Evolutionary conservation across 2,329 filamentous ascomycete genomes (phyloP).

Genomic region (Setomelanomma holmii): DNA sequence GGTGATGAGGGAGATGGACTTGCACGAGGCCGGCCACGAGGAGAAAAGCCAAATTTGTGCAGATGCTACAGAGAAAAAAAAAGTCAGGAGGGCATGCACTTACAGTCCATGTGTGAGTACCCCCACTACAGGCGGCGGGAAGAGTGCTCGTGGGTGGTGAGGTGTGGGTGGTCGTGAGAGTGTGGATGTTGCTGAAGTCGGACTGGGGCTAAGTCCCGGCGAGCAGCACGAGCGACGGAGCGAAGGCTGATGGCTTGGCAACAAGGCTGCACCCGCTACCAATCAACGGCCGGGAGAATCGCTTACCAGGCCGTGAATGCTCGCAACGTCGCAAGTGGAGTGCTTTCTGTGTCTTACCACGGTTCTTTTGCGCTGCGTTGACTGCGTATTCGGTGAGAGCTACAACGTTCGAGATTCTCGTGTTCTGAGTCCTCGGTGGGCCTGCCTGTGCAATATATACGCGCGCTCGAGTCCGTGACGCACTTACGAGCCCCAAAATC

Average conservation of each 20-base stretch:
- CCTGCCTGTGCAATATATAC: not conserved
- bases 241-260: conserved; percentile 9
- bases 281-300: conserved; percentile 23
- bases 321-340: conserved; percentile 25
- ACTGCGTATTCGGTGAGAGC: not conserved
- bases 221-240: not conserved
- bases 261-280: conserved; percentile 18
- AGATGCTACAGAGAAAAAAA: conserved; percentile 26
- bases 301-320: conserved; percentile 24
- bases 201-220: conserved; percentile 18
- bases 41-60: conserved; percentile 23
- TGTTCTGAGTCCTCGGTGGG: not conserved
- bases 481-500: conserved; percentile 25
- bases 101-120: conserved; percentile 66
- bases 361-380: conserved; percentile 6
- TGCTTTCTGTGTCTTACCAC: conserved; percentile 9
- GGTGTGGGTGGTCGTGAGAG: conserved; percentile 36
- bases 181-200: conserved; percentile 29
- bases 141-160: conserved; percentile 36
- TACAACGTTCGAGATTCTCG: not conserved
- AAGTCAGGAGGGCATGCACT: conserved; percentile 53
- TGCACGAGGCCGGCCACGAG: conserved; percentile 35
- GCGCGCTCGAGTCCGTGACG: conserved; percentile 15
- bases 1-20: conserved; percentile 44
- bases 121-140: conserved; percentile 46